phyloP scores from a whole-genome alignment of 352 stramenopile genomes.

The Phytophthora europaea region DNA sequence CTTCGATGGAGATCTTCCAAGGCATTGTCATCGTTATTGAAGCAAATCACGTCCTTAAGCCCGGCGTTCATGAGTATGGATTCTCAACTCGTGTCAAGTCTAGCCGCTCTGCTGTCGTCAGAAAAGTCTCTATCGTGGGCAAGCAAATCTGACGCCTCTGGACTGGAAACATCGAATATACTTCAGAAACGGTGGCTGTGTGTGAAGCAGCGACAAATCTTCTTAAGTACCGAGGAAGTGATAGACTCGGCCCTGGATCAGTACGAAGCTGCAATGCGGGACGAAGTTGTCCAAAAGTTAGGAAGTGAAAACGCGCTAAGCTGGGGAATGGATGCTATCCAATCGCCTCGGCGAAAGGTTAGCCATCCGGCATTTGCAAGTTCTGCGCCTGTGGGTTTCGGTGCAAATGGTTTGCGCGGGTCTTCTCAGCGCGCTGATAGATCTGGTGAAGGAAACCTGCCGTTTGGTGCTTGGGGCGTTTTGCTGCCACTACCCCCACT shows the following conservation, averaged over 20 bases:
- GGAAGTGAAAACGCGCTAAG: slow-evolving; percentile 82
- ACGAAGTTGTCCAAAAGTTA: slow-evolving; percentile 78
- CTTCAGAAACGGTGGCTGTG: slow-evolving; percentile 78
- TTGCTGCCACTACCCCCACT: slow-evolving; percentile 76
- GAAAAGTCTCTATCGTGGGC: slow-evolving; percentile 60
- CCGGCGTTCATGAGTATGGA: slow-evolving; percentile 54
- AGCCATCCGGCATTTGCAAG: slow-evolving; percentile 31
- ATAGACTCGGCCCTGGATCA: slow-evolving; percentile 79
- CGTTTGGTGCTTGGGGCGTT: slow-evolving; percentile 80
- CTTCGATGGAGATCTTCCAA: slow-evolving; percentile 85
- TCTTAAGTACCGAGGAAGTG: slow-evolving; percentile 75
- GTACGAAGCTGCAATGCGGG: slow-evolving; percentile 61
- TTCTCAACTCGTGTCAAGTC: slow-evolving; percentile 71
- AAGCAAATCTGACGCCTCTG: slow-evolving; percentile 20
- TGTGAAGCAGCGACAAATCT: slow-evolving; percentile 78
- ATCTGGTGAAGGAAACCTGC: slow-evolving; percentile 43
- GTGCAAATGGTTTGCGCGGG: slow-evolving; percentile 15
- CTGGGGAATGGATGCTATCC: slow-evolving; percentile 86
- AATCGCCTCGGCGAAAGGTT: slow-evolving; percentile 73
- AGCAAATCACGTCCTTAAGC: slow-evolving; percentile 68
- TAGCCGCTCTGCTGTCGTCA: slow-evolving; percentile 61
- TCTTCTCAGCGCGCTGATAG: slow-evolving; percentile 13
- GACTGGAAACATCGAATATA: slow-evolving; percentile 28
- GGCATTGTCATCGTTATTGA: slow-evolving; percentile 73
- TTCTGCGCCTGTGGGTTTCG: slow-evolving; percentile 9